Base-by-base conservation (phyloP, 108 stramenopile species). In the Seminavis robusta region DNA sequence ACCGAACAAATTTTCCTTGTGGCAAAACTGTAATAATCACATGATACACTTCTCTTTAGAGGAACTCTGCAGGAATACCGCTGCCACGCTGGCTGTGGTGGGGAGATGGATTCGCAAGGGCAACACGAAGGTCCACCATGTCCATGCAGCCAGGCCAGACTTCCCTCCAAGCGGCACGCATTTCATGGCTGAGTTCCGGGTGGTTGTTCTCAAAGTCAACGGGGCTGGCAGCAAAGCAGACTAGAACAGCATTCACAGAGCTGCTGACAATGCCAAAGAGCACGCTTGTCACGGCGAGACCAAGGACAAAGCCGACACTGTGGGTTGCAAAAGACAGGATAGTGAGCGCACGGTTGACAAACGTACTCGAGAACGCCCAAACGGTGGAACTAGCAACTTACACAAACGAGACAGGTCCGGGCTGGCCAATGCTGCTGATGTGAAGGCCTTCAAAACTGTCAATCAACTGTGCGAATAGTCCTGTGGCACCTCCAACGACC, bases 111-210 rank as follows among this genome's bases (percentile, higher is more conserved):
- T n/a, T 49, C 0, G 61, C 69, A 10, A 71, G 61, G 30, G 56
- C 61, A 3, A 76, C 47, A 25, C 69, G 33, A 56, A 73, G 58
- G 33, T 82, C 80, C 17, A 77, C 67, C n/a, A 74, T 59, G 57
- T 91, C 90, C 66, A 91, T 70, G 34, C 80, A 85, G 44, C 86
- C 91, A 1, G 91, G 91, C 91, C 91, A 93, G 21, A 87, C 87
- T 52, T 89, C 86, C 54, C 75, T 65, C 92, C 92, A 96, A 5
- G 86, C 80, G 5, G 66, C 45, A 33, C 83, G 50, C 83, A 96
- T 86, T 54, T 91, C 82, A 26, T 67, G 56, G 52, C 84, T 92
- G 3, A 86, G 62, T 6, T 87, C 67, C 2, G 90, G 95, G 53
- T 96, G 90, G 47, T 84, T 89, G 9, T 59, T 52, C 49, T 91